phyloP scores from a whole-genome alignment of 1,284 basidiomycete genomes.

The Puccinia horiana region DNA sequence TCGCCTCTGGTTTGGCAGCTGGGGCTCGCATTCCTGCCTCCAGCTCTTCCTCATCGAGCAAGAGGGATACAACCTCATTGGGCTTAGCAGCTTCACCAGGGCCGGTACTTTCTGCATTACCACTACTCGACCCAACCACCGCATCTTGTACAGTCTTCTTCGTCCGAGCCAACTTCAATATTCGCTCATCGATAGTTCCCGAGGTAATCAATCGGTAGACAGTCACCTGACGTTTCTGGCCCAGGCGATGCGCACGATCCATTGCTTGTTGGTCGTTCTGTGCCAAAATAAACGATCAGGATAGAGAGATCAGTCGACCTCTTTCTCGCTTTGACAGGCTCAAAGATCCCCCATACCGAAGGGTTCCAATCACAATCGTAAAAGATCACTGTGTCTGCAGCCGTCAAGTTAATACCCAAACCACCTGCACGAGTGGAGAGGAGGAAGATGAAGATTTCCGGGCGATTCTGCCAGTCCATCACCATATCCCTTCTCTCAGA shows the following conservation, averaged over 20 bases:
- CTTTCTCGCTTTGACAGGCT: neutral
- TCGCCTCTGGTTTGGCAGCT: constrained; percentile 55
- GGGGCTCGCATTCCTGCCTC: constrained; percentile 53
- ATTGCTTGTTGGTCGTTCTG: constrained; percentile 96
- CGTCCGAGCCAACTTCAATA: constrained; percentile 86
- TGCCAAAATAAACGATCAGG: neutral
- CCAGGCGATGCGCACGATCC: constrained; percentile 98
- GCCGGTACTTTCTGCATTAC: constrained; percentile 42
- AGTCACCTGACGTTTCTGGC: constrained; percentile 97
- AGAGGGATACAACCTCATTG: constrained; percentile 92
- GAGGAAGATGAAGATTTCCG: constrained; percentile 93
- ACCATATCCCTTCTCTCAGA: constrained; percentile 99
- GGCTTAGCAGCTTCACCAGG: constrained; percentile 74
- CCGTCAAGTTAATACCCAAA: constrained; percentile 95
- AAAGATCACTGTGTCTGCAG: constrained; percentile 96
- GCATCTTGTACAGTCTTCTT: constrained; percentile 90
- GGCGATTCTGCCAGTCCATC: constrained; percentile 96
- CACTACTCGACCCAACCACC: constrained; percentile 85
- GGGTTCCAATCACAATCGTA: constrained; percentile 99
- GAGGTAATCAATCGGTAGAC: constrained; percentile 95
- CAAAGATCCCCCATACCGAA: constrained; percentile 60
- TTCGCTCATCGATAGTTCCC: constrained; percentile 98
- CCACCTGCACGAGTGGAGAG: constrained; percentile 96
- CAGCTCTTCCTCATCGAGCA: constrained; percentile 85
- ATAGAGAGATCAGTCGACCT: neutral